Percentiles rank a stretch among this genome's conserved stretches.
Conservation (phyloP, 306 rosid species). For the Prunus mongolica region DNA sequence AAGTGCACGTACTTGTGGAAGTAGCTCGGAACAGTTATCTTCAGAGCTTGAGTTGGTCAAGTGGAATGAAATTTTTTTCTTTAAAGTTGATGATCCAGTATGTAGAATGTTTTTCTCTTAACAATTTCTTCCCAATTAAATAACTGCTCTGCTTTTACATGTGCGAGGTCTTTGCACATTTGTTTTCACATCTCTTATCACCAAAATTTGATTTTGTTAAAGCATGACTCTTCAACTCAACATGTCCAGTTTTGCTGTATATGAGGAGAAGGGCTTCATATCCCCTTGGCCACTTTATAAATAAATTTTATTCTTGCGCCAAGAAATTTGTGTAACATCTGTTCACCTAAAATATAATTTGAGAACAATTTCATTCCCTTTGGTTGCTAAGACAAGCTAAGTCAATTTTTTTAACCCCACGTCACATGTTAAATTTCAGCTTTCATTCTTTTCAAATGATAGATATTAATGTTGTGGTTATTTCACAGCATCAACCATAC, state of each 20-base stretch:
- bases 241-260: too few species aligned
- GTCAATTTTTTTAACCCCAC: background rate
- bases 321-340: background rate
- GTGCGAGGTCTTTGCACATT: background rate
- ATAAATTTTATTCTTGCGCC: background rate
- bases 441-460: background rate
- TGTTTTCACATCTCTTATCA: background rate
- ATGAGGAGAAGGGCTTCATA: background rate
- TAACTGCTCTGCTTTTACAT: background rate
- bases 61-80: constrained; percentile 95
- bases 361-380: background rate
- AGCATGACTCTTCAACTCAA: background rate
- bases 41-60: constrained; percentile 63
- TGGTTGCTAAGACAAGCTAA: background rate
- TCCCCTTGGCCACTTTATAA: background rate
- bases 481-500: background rate
- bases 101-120: constrained; percentile 8
- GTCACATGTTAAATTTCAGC: background rate
- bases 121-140: background rate
- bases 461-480: background rate
- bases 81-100: constrained; percentile 88
- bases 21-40: constrained; percentile 46
- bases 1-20: constrained; percentile 89
- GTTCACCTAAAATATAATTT: background rate
- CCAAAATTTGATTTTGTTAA: background rate